A percentile compares a stretch with the other conserved stretches of the same genome.
phyloP scores from a whole-genome alignment of 768 basidiomycete species.

The Lanmaoa pseudosensibilis region DNA sequence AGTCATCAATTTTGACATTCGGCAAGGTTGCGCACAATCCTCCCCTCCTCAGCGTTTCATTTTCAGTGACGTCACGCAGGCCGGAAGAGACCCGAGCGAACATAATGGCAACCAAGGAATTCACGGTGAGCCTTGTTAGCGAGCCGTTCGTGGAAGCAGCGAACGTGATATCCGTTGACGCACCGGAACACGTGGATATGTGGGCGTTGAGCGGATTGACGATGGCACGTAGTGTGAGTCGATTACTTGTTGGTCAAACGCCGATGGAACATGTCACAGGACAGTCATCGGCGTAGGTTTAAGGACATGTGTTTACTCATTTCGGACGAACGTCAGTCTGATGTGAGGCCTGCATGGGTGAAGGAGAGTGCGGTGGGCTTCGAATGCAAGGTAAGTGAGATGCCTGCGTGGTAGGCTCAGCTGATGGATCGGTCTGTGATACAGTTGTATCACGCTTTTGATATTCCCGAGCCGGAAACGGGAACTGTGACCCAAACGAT shows the following conservation, averaged over 20 bases:
- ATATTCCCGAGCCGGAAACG: conserved; percentile 43
- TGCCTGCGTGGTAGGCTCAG: not conserved
- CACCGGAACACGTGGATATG: conserved; percentile 52
- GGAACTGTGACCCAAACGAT: conserved; percentile 43
- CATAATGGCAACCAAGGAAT: conserved; percentile 62
- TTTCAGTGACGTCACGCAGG: conserved; percentile 43
- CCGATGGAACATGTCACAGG: conserved; percentile 13
- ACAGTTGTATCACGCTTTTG: conserved; percentile 51
- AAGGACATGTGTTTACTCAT: conserved; percentile 10
- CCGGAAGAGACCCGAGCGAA: conserved; percentile 67
- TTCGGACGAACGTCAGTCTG: conserved; percentile 33
- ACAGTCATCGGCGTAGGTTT: not conserved
- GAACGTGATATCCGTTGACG: conserved; percentile 55
- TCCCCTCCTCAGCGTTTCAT: conserved; percentile 63
- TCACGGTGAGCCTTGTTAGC: conserved; percentile 71
- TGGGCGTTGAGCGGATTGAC: conserved; percentile 64
- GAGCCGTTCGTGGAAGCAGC: conserved; percentile 61
- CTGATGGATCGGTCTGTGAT: conserved; percentile 22
- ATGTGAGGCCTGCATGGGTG: conserved; percentile 53
- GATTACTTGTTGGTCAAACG: conserved; percentile 4
- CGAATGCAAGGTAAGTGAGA: conserved; percentile 58
- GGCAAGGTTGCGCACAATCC: conserved; percentile 58
- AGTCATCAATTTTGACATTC: conserved; percentile 5
- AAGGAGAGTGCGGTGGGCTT: conserved; percentile 58
- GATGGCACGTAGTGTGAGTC: conserved; percentile 50